Percentiles rank a stretch among this genome's conserved stretches.
Conservation (phyloP, 2,329 filamentous ascomycete species). For the Ceratocystiopsis minuta region DNA sequence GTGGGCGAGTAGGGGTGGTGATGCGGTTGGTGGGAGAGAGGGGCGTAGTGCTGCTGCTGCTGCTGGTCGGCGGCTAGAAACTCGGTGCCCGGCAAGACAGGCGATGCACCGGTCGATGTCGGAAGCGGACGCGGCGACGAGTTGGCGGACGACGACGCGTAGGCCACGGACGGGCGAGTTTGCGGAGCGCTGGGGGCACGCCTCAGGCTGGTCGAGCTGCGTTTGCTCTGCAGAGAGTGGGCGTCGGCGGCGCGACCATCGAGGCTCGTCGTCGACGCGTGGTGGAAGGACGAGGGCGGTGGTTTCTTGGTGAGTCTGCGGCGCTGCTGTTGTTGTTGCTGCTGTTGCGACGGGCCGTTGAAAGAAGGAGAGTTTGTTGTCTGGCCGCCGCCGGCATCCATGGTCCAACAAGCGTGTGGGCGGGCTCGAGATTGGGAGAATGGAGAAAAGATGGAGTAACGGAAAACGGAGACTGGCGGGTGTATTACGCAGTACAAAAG, state of each 20-base stretch:
- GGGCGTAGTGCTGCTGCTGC: slow-evolving; percentile 7
- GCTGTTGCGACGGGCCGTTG: slow-evolving; percentile 23
- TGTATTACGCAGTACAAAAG: not conserved
- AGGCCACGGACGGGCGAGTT: slow-evolving; percentile 26
- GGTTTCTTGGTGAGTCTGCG: slow-evolving; percentile 47
- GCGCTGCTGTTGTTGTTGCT: slow-evolving; percentile 12
- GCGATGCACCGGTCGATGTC: slow-evolving; percentile 26
- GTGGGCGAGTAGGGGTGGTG: not conserved
- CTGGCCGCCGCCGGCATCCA: slow-evolving; percentile 20
- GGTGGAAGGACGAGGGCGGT: slow-evolving; percentile 27
- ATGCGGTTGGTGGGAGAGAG: not conserved
- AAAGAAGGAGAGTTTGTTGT: slow-evolving; percentile 23
- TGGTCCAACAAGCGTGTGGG: slow-evolving; percentile 18
- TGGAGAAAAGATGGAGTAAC: not conserved
- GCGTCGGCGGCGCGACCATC: slow-evolving; percentile 34
- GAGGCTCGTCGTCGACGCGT: slow-evolving; percentile 30
- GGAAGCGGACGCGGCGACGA: slow-evolving; percentile 23
- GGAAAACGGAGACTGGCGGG: slow-evolving; percentile 3
- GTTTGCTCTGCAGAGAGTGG: slow-evolving; percentile 41
- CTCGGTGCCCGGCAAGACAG: slow-evolving; percentile 26
- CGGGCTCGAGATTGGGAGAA: slow-evolving; percentile 1
- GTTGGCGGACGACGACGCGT: slow-evolving; percentile 26
- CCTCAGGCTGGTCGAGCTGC: slow-evolving; percentile 44
- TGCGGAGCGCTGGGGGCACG: slow-evolving; percentile 42
- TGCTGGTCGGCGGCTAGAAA: slow-evolving; percentile 23